Evolutionary conservation across 192 early-diverging fungal species (phyloP).

Genomic region (Linnemannia elongata): DNA sequence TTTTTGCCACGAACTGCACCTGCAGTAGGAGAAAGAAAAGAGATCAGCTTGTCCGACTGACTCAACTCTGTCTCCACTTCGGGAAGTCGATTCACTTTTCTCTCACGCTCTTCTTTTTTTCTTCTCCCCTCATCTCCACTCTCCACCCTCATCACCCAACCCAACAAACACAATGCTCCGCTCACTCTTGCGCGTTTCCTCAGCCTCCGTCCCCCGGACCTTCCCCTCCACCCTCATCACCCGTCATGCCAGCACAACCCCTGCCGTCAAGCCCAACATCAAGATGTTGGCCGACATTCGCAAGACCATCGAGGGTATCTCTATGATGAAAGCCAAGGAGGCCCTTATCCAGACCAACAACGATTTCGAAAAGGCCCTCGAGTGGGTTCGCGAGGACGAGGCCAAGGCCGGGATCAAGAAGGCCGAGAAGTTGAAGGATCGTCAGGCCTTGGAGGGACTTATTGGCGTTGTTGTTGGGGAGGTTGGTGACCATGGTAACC

Average conservation of each 20-base stretch:
- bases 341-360: constrained; percentile 80
- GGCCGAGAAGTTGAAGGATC: constrained; percentile 84
- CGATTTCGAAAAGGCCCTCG: constrained; percentile 82
- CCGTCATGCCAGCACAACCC: constrained; percentile 29
- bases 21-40: not conserved
- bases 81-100: not conserved
- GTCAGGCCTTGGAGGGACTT: constrained; percentile 85
- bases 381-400: constrained; percentile 86
- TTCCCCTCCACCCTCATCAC: constrained; percentile 2
- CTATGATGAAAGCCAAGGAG: constrained; percentile 89
- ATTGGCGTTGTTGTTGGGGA: constrained; percentile 76
- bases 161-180: constrained; percentile 40
- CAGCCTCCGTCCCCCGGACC: not conserved
- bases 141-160: too few species aligned
- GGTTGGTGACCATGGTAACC: constrained; percentile 57
- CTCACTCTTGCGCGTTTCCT: constrained; percentile 29
- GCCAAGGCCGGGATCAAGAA: constrained; percentile 77
- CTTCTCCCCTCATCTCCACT: not conserved
- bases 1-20: not conserved
- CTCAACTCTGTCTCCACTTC: not conserved
- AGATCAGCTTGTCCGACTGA: not conserved
- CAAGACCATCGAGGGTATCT: constrained; percentile 56
- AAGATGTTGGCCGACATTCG: constrained; percentile 58
- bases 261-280: constrained; percentile 57
- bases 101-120: not conserved